phyloP scores from a whole-genome alignment of 257 asterid genomes.

The Henckelia pumila region DNA sequence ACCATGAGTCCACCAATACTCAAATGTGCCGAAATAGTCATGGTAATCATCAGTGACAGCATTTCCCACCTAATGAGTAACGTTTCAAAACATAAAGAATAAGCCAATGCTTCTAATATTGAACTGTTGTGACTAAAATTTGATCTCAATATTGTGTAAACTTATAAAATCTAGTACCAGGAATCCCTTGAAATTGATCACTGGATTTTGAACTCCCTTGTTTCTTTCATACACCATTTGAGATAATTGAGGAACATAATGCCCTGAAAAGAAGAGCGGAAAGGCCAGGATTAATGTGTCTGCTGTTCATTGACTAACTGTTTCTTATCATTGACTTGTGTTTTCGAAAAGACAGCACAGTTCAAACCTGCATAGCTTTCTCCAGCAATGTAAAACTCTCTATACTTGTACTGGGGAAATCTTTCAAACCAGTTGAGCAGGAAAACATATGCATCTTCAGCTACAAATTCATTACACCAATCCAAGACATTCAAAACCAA shows the following conservation, averaged over 20 bases:
- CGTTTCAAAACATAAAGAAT: slow-evolving; percentile 13
- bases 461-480: slow-evolving; percentile 44
- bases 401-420: slow-evolving; percentile 91
- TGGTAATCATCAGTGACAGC: slow-evolving; percentile 92
- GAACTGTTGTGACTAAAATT: neutral
- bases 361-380: slow-evolving; percentile 91
- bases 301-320: neutral
- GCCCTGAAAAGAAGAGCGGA: slow-evolving; percentile 51
- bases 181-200: slow-evolving; percentile 87
- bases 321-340: neutral
- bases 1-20: slow-evolving; percentile 99
- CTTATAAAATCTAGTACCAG: slow-evolving; percentile 47
- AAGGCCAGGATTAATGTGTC: slow-evolving; percentile 9
- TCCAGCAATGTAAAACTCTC: slow-evolving; percentile 89
- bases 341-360: neutral
- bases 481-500: slow-evolving; percentile 20
- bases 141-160: slow-evolving; percentile 1
- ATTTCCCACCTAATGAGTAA: slow-evolving; percentile 77
- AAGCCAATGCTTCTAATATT: slow-evolving; percentile 14
- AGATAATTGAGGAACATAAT: slow-evolving; percentile 94
- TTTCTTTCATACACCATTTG: slow-evolving; percentile 58
- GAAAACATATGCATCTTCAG: slow-evolving; percentile 81
- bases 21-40: slow-evolving; percentile 86
- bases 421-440: slow-evolving; percentile 89
- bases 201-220: slow-evolving; percentile 72